Evolutionary conservation across 495 filamentous ascomycete genomes (phyloP).

Genomic region (Hypoxylon perforatum): DNA sequence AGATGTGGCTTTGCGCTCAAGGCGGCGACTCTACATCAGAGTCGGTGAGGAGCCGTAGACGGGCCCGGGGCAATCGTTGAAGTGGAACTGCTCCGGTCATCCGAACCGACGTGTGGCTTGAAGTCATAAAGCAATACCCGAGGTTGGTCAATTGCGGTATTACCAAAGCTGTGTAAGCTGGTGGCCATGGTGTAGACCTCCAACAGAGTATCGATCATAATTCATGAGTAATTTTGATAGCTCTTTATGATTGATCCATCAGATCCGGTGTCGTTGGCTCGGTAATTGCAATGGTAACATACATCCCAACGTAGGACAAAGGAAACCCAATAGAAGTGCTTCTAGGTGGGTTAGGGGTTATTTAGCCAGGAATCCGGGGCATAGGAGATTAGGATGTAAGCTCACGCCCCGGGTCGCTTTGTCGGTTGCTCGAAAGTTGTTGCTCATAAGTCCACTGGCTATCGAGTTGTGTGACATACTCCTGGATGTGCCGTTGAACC

Average conservation of each 20-base stretch:
- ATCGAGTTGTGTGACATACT: neutral
- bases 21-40: too few relatives aligned
- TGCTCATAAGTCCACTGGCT: neutral
- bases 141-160: slow-evolving; percentile 12
- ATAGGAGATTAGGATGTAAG: slow-evolving; percentile 11
- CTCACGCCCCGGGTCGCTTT: neutral
- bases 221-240: too few relatives aligned
- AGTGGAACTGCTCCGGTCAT: slow-evolving; percentile 12
- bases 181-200: neutral
- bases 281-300: neutral
- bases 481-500: slow-evolving; percentile 2
- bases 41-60: neutral
- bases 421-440: neutral
- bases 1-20: too few relatives aligned
- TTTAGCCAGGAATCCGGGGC: slow-evolving; percentile 29
- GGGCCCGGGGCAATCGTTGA: neutral
- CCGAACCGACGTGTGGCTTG: slow-evolving; percentile 19
- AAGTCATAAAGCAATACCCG: slow-evolving; percentile 26
- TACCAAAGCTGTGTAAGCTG: slow-evolving; percentile 1
- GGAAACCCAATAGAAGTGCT: neutral
- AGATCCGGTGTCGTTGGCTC: neutral
- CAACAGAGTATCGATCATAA: too few relatives aligned
- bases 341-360: slow-evolving; percentile 5
- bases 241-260: too few relatives aligned
- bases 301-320: neutral